These are phyloP conservation scores for Fragaria nilgerrensis DNA, from an alignment of 306 rosid genomes.

Conservation along the genomic window DNA sequence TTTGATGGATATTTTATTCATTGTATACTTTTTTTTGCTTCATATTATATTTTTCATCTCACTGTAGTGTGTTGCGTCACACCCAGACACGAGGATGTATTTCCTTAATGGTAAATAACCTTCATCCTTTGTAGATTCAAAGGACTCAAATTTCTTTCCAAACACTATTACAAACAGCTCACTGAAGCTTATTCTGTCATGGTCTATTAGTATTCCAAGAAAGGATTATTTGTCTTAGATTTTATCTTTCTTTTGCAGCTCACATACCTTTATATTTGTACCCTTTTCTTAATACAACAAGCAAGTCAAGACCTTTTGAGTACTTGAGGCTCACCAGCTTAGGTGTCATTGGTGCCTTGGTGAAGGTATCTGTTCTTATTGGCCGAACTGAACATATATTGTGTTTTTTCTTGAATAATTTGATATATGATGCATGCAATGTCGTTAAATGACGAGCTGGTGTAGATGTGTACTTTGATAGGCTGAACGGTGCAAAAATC, in stretches of 20 bases:
- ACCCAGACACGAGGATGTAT: conserved; percentile 71
- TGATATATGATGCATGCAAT: not conserved
- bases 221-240: conserved; percentile 3
- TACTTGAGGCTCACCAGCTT: conserved; percentile 81
- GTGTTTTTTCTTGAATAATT: not conserved
- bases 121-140: conserved; percentile 25
- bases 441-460: not conserved
- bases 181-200: not conserved
- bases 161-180: not conserved
- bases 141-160: conserved; percentile 16
- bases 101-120: conserved; percentile 70
- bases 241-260: conserved; percentile 53
- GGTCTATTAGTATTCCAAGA: not conserved
- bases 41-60: conserved; percentile 17
- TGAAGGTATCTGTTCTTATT: conserved; percentile 55
- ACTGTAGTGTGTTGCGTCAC: conserved; percentile 82
- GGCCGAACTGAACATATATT: not conserved
- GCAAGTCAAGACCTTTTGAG: conserved; percentile 75
- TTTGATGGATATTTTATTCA: not conserved
- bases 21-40: not conserved
- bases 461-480: not conserved
- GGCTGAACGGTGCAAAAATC: not conserved
- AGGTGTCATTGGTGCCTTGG: conserved; percentile 89
- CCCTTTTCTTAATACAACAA: conserved; percentile 79
- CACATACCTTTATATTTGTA: conserved; percentile 74